These are phyloP conservation scores for Geranomyces variabilis DNA, from an alignment of 192 early-diverging fungal species.

Conservation along the genomic window DNA sequence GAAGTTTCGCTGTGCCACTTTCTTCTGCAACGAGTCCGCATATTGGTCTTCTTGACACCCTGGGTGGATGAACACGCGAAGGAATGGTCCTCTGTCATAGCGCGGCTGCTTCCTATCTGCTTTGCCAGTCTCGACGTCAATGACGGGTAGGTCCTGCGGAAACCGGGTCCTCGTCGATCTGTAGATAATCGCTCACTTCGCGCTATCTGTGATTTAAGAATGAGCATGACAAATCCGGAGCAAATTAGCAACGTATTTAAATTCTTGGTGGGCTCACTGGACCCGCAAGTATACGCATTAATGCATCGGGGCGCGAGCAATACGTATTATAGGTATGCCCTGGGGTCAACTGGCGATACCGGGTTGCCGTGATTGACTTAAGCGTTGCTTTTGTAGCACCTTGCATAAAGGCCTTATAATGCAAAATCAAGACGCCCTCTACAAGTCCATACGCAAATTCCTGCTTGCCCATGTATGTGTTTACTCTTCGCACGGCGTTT, in stretches of 20 bases:
- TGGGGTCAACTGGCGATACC: too few species aligned
- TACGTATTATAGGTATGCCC: not conserved
- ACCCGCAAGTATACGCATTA: conserved; percentile 36
- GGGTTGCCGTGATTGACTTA: too few species aligned
- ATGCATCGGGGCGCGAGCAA: not conserved
- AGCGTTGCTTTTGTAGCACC: not conserved
- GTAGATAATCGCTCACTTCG: not conserved
- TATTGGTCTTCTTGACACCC: not conserved
- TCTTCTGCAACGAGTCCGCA: not conserved
- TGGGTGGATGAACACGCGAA: not conserved
- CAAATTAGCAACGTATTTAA: conserved; percentile 17
- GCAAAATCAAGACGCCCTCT: conserved; percentile 16
- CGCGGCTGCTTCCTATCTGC: conserved; percentile 15
- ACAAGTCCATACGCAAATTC: conserved; percentile 27
- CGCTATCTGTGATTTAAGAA: not conserved
- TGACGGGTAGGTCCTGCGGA: conserved; percentile 22
- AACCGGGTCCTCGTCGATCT: too few species aligned
- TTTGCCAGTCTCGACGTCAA: conserved; percentile 28
- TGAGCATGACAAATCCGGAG: conserved; percentile 20
- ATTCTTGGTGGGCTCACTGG: conserved; percentile 15
- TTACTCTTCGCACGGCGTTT: not conserved
- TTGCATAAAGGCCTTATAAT: not conserved
- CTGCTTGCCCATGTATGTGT: conserved; percentile 6
- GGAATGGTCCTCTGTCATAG: not conserved
- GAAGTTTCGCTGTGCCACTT: conserved; percentile 1